Percentiles rank a stretch among this genome's conserved stretches.
Conservation (phyloP, 108 stramenopile genomes). For the Pseudonitzschia multiseries region DNA sequence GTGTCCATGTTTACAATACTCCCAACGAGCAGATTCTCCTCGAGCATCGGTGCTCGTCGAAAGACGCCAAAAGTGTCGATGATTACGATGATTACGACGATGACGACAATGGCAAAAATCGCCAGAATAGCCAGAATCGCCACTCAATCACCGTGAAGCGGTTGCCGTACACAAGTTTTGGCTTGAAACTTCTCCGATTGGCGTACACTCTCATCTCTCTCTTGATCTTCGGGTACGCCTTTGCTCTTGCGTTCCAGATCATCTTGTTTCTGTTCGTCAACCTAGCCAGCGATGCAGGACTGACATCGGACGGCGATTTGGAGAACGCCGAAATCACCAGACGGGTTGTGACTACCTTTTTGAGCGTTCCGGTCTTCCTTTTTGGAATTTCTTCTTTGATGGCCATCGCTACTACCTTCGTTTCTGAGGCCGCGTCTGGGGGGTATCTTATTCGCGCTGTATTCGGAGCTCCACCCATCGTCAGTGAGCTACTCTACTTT, state of each 20-base stretch:
- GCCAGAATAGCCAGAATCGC: slow-evolving; percentile 4
- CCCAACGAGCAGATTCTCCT: slow-evolving; percentile 54
- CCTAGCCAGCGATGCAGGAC: slow-evolving; percentile 38
- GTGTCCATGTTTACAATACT: slow-evolving; percentile 44
- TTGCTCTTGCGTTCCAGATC: slow-evolving; percentile 67
- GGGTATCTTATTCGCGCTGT: slow-evolving; percentile 39
- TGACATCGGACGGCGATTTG: slow-evolving; percentile 2
- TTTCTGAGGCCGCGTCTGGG: slow-evolving; percentile 50
- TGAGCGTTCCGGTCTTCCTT: slow-evolving; percentile 38
- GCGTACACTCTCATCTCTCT: slow-evolving; percentile 57
- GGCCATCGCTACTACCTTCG: slow-evolving; percentile 61
- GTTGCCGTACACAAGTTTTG: slow-evolving; percentile 26
- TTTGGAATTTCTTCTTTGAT: slow-evolving; percentile 54
- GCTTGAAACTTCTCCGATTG: slow-evolving; percentile 40
- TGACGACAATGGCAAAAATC: not conserved
- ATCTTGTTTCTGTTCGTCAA: slow-evolving; percentile 57
- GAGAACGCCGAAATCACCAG: not conserved
- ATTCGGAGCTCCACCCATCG: slow-evolving; percentile 19
- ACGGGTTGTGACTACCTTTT: not conserved
- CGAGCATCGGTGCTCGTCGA: slow-evolving; percentile 27
- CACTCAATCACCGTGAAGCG: slow-evolving; percentile 50
- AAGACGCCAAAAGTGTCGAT: not conserved
- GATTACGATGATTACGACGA: not conserved
- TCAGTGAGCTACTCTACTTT: slow-evolving; percentile 36
- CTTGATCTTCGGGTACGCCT: slow-evolving; percentile 55